These are phyloP conservation scores for Pseudogymnoascus sp. DNA, from an alignment of 2,329 filamentous ascomycete genomes.

Conservation along the genomic window DNA sequence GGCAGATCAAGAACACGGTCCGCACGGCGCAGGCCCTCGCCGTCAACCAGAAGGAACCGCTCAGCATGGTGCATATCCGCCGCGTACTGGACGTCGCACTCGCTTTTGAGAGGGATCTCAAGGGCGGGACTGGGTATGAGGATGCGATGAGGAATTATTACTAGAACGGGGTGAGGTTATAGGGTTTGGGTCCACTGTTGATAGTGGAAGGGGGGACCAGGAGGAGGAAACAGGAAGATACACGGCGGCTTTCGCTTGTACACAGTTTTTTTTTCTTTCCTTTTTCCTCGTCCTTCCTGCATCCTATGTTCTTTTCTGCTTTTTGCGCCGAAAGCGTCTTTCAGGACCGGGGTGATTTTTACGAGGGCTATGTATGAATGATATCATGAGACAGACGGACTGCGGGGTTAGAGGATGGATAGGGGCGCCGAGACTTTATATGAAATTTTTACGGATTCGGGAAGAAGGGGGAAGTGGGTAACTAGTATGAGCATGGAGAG, in stretches of 20 bases:
- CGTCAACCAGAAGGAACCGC: constrained; percentile 61
- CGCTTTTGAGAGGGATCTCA: constrained; percentile 76
- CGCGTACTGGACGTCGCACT: constrained; percentile 78
- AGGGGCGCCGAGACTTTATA: neutral
- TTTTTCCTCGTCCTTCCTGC: neutral
- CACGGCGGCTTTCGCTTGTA: neutral
- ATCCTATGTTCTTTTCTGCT: neutral
- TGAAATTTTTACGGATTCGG: neutral
- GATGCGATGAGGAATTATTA: constrained; percentile 81
- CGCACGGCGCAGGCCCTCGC: constrained; percentile 77
- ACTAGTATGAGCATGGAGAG: neutral
- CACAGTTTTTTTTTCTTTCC: neutral
- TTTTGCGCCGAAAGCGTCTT: neutral
- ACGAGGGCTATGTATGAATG: constrained; percentile 1
- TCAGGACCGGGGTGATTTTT: neutral
- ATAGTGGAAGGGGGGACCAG: neutral
- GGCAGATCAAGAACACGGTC: constrained; percentile 83
- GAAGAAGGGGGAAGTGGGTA: neutral
- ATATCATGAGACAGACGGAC: constrained; percentile 4
- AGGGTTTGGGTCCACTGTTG: neutral
- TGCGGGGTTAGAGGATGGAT: neutral
- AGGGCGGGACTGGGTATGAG: constrained; percentile 70
- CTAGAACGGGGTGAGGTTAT: constrained; percentile 25
- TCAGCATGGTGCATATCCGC: constrained; percentile 73
- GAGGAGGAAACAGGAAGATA: neutral